phyloP scores from a whole-genome alignment of 2,329 filamentous ascomycete genomes.

The Fusarium austroafricanum region DNA sequence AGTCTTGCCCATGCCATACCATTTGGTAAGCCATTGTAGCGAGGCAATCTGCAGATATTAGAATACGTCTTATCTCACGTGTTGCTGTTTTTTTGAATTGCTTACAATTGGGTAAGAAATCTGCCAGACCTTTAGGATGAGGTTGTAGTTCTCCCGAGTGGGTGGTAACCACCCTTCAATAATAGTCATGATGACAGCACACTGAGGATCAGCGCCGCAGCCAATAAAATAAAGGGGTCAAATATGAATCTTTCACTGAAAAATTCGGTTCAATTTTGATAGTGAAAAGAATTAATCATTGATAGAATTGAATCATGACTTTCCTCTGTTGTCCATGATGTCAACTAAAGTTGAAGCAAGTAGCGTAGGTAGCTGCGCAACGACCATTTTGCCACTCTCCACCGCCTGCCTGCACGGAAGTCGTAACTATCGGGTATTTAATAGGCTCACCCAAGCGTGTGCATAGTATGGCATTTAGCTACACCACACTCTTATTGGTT shows the following conservation, averaged over 20 bases:
- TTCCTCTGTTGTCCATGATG: conserved; percentile 34
- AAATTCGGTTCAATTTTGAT: neutral
- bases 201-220: neutral
- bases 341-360: conserved; percentile 21
- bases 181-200: conserved; percentile 55
- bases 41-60: conserved; percentile 69
- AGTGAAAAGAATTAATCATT: neutral
- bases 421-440: neutral
- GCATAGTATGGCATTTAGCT: no score
- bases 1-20: conserved; percentile 94
- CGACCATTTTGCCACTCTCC: conserved; percentile 37
- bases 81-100: neutral
- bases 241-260: no score
- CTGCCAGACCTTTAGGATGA: conserved; percentile 64
- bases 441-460: neutral
- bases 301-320: neutral
- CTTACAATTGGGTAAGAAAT: conserved; percentile 65
- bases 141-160: conserved; percentile 67
- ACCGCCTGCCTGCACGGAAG: conserved; percentile 43
- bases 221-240: neutral
- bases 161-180: conserved; percentile 68
- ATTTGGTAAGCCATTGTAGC: conserved; percentile 80
- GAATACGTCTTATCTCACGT: neutral
- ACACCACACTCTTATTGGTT: no score
- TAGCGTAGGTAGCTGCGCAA: conserved; percentile 31